Base-by-base conservation (phyloP, 2,329 filamentous ascomycete species). In the Akanthomyces uredinophilus region DNA sequence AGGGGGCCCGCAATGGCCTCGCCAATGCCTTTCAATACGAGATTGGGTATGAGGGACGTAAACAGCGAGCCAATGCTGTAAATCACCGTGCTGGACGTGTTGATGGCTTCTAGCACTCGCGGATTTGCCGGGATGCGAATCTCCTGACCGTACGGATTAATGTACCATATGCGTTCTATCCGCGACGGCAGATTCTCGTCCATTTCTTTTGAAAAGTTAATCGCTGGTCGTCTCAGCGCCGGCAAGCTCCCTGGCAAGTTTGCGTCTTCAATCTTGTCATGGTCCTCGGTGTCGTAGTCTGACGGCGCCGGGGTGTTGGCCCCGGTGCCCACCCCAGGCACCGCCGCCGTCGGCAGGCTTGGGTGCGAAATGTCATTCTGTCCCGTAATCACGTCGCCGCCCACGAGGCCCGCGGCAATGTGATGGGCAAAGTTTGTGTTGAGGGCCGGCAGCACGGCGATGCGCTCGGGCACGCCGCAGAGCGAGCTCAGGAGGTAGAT, bases 81-180 rank as follows among this genome's bases (percentile, higher is more conserved):
- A 51, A 98, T 85, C 10, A 97, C 81, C 1, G 86, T 87, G 61
- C 86, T 82, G 0, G 90, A 83, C 1, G 78, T 76, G 18, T 78
- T 77, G 1, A 98, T 73, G 0, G 91, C 86, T 8, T 86, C 82
- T 0, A 96, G 69, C 0, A 94, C 91, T 56, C 91, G 87, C 0
- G 92, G 87, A 69, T 96, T 98, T 2, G 92, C 90, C 0, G 87
- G 83, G 0, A 93, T 90, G 20, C 88, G 86, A 67, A 98, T 97
- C 74, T 97, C 93, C 72, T 97, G 92, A n/a, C 94, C 94, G 73
- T 97, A 98, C 0, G 94, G 94, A 70, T 97, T 98, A 77, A 98
- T 98, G 78, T 98, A 98, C 92, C 92, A 98, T 37, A 98, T 82
- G 2, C 93, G 79, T 60, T 87, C 81, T 67, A 98, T 96, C 32